phyloP scores from a whole-genome alignment of 768 basidiomycete genomes.

The Chalciporus chontae region DNA sequence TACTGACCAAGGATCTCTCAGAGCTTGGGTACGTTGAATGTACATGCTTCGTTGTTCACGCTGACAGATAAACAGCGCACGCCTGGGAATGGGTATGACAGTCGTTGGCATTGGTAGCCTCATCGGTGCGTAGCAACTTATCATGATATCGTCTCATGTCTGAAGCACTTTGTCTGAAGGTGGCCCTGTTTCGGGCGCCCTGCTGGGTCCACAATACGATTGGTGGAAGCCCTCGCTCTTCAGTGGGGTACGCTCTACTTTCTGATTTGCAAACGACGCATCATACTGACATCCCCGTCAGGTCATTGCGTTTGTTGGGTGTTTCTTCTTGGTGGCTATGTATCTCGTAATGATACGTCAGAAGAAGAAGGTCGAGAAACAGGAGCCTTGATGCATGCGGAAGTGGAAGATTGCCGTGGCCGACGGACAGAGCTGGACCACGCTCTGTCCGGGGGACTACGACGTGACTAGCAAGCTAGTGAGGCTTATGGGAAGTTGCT shows the following conservation, averaged over 20 bases:
- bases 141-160: neutral
- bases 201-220: slow-evolving; percentile 47
- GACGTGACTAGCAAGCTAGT: too few relatives aligned
- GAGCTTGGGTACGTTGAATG: slow-evolving; percentile 46
- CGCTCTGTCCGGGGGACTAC: too few relatives aligned
- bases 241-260: slow-evolving; percentile 34
- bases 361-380: neutral
- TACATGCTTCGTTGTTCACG: neutral
- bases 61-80: slow-evolving; percentile 14
- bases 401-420: too few relatives aligned
- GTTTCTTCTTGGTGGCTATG: slow-evolving; percentile 2
- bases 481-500: too few relatives aligned
- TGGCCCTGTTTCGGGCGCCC: slow-evolving; percentile 53
- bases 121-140: slow-evolving; percentile 13
- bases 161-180: slow-evolving; percentile 26
- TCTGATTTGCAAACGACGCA: too few relatives aligned
- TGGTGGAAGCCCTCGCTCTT: slow-evolving; percentile 59
- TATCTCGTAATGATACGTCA: slow-evolving; percentile 6
- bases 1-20: slow-evolving; percentile 40
- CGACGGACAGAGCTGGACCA: too few relatives aligned
- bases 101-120: slow-evolving; percentile 17
- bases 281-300: neutral
- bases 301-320: slow-evolving; percentile 6
- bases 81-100: slow-evolving; percentile 21
- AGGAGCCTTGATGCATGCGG: neutral